Evolutionary conservation across 208 protist genomes (phyloP).

Genomic region (Plasmodiophora brassicae): DNA sequence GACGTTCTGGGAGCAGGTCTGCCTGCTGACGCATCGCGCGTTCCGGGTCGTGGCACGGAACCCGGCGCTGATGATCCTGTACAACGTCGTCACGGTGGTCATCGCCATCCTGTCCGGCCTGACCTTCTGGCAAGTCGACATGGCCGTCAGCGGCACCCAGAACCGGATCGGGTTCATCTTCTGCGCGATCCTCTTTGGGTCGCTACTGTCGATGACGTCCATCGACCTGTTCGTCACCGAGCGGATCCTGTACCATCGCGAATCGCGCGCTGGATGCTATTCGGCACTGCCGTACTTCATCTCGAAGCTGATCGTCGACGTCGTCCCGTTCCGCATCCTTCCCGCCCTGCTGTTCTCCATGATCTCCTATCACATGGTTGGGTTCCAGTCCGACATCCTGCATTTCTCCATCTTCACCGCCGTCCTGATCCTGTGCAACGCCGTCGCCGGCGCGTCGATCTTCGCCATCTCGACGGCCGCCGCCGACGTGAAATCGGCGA

Average conservation of each 20-base stretch:
- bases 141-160: conserved; percentile 9
- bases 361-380: neutral
- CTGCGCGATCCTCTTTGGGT: neutral
- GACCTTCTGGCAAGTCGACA: neutral
- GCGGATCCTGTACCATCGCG: neutral
- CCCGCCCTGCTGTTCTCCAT: neutral
- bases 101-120: neutral
- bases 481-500: conserved; percentile 1
- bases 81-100: neutral
- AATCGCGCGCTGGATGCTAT: conserved; percentile 17
- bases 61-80: neutral
- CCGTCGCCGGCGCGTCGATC: neutral
- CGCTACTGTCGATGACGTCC: conserved; percentile 10
- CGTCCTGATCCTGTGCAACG: neutral
- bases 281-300: neutral
- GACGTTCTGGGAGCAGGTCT: neutral
- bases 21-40: neutral
- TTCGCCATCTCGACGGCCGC: neutral
- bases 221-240: conserved; percentile 4
- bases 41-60: neutral
- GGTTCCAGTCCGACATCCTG: neutral
- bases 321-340: neutral
- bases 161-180: neutral
- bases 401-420: neutral
- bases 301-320: neutral